A percentile compares a stretch with the other conserved stretches of the same genome.
Evolutionary conservation across 805 yeast species (phyloP).

Genomic region (Tetrapisispora phaffii): DNA sequence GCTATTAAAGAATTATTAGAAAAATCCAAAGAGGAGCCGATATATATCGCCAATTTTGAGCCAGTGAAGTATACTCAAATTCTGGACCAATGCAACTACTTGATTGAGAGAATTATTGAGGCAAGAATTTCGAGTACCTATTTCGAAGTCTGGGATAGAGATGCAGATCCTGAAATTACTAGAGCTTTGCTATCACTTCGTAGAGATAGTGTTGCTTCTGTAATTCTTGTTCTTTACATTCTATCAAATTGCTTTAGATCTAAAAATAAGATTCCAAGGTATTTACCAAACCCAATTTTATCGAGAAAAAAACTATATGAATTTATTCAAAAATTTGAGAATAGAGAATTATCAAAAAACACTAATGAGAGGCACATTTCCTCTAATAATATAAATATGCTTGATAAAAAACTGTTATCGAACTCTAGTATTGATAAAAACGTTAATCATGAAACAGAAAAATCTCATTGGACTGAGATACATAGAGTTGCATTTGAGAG

Average conservation of each 20-base stretch:
- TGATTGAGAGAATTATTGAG: constrained; percentile 37
- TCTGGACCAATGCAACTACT: constrained; percentile 31
- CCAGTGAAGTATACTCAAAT: constrained; percentile 27
- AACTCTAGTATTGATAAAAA: background rate
- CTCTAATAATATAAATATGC: constrained; percentile 1
- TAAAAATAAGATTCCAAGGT: constrained; percentile 32
- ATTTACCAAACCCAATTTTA: constrained; percentile 36
- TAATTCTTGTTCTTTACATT: constrained; percentile 35
- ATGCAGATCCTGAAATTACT: constrained; percentile 31
- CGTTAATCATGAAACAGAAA: background rate
- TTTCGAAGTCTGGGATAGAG: constrained; percentile 39
- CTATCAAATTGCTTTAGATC: constrained; percentile 36
- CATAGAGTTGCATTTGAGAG: constrained; percentile 42
- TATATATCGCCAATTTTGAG: constrained; percentile 30
- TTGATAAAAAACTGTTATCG: constrained; percentile 8
- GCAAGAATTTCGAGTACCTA: constrained; percentile 41
- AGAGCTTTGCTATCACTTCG: constrained; percentile 34
- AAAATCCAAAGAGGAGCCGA: constrained; percentile 32
- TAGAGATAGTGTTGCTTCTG: constrained; percentile 40
- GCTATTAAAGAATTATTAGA: constrained; percentile 32
- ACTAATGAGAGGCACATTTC: background rate
- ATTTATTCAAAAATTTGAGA: constrained; percentile 29
- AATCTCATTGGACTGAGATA: constrained; percentile 34
- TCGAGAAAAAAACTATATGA: constrained; percentile 37
- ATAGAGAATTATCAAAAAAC: background rate